Base-by-base conservation (phyloP, 306 rosid species). In the Hylodesmum podocarpum region DNA sequence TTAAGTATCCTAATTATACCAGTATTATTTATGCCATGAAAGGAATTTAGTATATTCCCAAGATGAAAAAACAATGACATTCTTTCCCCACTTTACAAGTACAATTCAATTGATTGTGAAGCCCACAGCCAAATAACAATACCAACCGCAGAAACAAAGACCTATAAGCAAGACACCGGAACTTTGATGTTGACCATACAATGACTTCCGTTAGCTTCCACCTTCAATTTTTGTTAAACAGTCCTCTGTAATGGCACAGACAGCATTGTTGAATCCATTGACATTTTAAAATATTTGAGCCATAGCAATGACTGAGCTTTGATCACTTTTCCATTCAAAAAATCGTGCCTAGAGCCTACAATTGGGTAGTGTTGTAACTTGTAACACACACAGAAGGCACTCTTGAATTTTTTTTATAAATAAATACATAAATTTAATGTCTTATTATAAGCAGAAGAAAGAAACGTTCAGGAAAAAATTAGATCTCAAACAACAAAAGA, bases 121-220 rank as follows among this genome's bases (percentile, higher is more conserved):
- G 54, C 62, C 55, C 24, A 61, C 11, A 6, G 49, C 53, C 34
- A 72, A 19, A 12, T 53, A 65, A 43, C 51, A 55, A 66, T 74
- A 19, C 74, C 71, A 43, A 25, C 55, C 75, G 49, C 47, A 57
- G 66, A 73, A 66, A 40, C 19, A 53, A 41, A 65, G 62, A 18
- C 55, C 70, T 14, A n/a, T 15, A 40, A 36, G 19, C 74, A 40
- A 73, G 34, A 58, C 54, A 31, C 46, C 69, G 41, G 16, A 64
- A 69, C 27, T 22, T 39, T 31, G 50, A 29, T 29, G 55, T 11
- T 24, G 64, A 43, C 28, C 29, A 31, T 16, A 46, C 36, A 74
- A 66, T 57, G 28, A 46, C 39, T 57, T 27, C 33, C 21, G 31
- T 76, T 41, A 24, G 53, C 66, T 72, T 1, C 72, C 41, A 47